Base-by-base conservation (phyloP, 257 asterid species). In the Gardenia jasminoides region DNA sequence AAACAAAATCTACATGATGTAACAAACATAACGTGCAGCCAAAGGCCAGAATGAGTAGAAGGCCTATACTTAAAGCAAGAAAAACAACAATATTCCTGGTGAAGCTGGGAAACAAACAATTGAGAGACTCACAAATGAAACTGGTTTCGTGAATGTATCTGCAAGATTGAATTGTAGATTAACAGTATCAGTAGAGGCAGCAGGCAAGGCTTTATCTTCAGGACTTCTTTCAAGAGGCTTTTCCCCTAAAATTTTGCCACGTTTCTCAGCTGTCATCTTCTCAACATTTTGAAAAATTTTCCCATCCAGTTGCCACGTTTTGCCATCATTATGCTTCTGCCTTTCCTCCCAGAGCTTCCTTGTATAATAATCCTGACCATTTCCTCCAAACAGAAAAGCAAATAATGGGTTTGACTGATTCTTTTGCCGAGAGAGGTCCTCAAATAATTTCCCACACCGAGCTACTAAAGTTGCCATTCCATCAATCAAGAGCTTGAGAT, bases 311-410 rank as follows among this genome's bases (percentile, higher is more conserved):
- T 78, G 82, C 81, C 76, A 84, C 59, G 77, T 88, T 52, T 86
- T 77, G 77, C 88, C 88, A 77, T 89, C 91, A 33, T 85, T 88
- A 78, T 84, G 90, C 81, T 93, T 95, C 83, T 88, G 96, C 78
- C 88, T 86, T 88, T 87, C 96, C 88, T 93, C 99, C 99, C 99
- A 95, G 72, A 95, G 97, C 82, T 88, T 95, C 84, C 97, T 87
- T 67, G 86, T 80, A 83, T 95, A 95, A 86, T 81, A 95, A 61
- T 90, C 96, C 76, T 87, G 92, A 74, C 99, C 98, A 70, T 54
- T 82, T 72, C 99, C 99, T 56, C 97, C 97, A 78, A 76, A 79
- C 80, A 95, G 93, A 83, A 95, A 93, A 39, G 89, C 83, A 85
- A 95, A 95, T 76, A 90, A 82, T 48, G 98, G 98, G 84, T 93